Percentiles rank a stretch among this genome's conserved stretches.
These are phyloP conservation scores for Pseudogymnoascus sp. DNA, from an alignment of 2,329 filamentous ascomycete genomes.

Conservation along the genomic window DNA sequence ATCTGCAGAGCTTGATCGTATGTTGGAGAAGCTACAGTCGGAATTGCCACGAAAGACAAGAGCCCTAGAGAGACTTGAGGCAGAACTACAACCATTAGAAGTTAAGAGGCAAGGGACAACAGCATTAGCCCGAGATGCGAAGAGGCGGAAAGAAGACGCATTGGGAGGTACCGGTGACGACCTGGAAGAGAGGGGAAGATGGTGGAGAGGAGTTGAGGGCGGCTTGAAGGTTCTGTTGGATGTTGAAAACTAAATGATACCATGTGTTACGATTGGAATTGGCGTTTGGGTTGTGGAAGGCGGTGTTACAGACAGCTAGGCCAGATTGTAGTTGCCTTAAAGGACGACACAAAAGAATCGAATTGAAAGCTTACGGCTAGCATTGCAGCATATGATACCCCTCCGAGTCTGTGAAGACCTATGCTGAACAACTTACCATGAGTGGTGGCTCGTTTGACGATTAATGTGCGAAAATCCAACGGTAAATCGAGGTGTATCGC, in stretches of 20 bases:
- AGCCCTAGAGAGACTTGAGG: conserved; percentile 56
- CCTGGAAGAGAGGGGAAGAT: conserved; percentile 64
- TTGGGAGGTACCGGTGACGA: conserved; percentile 61
- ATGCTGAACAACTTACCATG: not conserved
- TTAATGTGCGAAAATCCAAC: not conserved
- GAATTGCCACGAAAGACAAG: conserved; percentile 56
- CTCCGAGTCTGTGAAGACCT: not conserved
- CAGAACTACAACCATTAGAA: conserved; percentile 61
- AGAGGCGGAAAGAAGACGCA: conserved; percentile 56
- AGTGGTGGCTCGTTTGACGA: not conserved
- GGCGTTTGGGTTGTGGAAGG: not conserved
- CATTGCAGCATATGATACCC: not conserved
- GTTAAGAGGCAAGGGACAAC: conserved; percentile 55
- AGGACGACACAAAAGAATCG: not conserved
- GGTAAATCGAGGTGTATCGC: not conserved
- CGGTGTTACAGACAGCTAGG: not conserved
- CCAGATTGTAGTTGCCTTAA: not conserved
- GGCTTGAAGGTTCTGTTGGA: conserved; percentile 55
- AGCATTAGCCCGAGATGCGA: conserved; percentile 61
- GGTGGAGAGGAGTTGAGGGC: conserved; percentile 62
- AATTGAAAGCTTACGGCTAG: not conserved
- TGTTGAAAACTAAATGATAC: conserved; percentile 33
- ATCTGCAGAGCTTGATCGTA: conserved; percentile 49
- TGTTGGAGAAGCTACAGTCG: conserved; percentile 53
- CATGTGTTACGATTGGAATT: conserved; percentile 4